These are phyloP conservation scores for Thraustochytrium striatum DNA, from an alignment of 352 stramenopile genomes.

Conservation along the genomic window DNA sequence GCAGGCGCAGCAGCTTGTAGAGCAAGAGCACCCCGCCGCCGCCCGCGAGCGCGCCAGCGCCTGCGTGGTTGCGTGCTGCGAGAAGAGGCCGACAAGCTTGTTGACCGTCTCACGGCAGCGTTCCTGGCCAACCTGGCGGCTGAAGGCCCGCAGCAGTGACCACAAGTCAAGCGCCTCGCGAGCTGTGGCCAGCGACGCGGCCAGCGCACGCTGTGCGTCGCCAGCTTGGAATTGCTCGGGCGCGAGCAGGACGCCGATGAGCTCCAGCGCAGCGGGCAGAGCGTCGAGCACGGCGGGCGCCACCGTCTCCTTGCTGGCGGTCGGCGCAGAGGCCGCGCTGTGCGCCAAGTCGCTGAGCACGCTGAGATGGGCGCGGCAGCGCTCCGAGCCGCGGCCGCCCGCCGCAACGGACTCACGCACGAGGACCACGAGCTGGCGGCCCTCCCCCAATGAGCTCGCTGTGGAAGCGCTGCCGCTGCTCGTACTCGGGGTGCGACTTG, in stretches of 20 bases:
- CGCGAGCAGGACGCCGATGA: conserved; percentile 9
- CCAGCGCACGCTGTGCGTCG: not conserved
- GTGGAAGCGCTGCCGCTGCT: conserved; percentile 12
- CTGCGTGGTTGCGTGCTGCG: not conserved
- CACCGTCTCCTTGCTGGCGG: conserved; percentile 14
- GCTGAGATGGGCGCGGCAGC: conserved; percentile 1
- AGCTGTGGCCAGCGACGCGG: conserved; percentile 9
- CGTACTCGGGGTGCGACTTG: not conserved
- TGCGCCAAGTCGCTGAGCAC: conserved; percentile 1
- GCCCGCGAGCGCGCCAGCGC: not conserved
- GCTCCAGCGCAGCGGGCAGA: not conserved
- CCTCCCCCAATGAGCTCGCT: not conserved
- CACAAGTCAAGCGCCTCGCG: conserved; percentile 28
- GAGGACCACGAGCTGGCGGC: not conserved
- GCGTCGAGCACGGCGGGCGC: conserved; percentile 2
- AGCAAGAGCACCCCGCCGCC: conserved; percentile 17
- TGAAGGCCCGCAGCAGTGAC: conserved; percentile 12
- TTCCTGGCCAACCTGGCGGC: not conserved
- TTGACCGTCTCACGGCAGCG: conserved; percentile 12
- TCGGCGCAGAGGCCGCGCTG: not conserved
- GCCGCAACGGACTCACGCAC: not conserved
- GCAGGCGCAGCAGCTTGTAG: conserved; percentile 36
- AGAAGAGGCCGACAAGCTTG: conserved; percentile 19
- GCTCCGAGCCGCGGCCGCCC: not conserved
- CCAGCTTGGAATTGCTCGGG: not conserved